Evolutionary conservation across 2,329 filamentous ascomycete genomes (phyloP).

Genomic region (Verticillium alfalfae): DNA sequence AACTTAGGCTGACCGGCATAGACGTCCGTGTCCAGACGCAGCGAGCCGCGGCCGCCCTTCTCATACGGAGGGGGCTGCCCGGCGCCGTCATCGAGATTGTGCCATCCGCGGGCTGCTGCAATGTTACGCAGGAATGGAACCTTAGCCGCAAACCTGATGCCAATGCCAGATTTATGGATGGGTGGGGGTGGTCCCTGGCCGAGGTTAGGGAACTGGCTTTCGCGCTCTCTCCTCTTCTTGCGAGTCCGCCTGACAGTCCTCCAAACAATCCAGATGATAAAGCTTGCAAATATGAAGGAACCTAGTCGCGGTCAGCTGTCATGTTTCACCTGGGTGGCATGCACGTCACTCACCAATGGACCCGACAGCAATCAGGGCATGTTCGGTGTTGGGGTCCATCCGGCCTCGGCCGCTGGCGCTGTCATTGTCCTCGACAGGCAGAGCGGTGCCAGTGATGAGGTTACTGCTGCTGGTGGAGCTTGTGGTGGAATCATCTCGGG

Average conservation of each 20-base stretch:
- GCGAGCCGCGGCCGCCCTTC: constrained; percentile 13
- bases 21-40: constrained; percentile 16
- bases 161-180: neutral
- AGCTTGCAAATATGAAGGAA: constrained; percentile 37
- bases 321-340: neutral
- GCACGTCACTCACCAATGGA: constrained; percentile 22
- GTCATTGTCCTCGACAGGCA: constrained; percentile 4
- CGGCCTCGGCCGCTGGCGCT: constrained; percentile 1
- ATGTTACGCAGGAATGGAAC: constrained; percentile 30
- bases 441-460: neutral
- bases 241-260: constrained; percentile 31
- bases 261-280: constrained; percentile 39
- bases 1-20: constrained; percentile 12
- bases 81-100: constrained; percentile 20
- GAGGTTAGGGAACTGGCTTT: constrained; percentile 6
- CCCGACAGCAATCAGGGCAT: constrained; percentile 26
- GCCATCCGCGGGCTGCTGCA: constrained; percentile 23
- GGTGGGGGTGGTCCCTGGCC: constrained; percentile 8
- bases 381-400: constrained; percentile 20
- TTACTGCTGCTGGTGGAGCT: neutral
- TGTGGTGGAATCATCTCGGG: neutral
- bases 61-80: constrained; percentile 14
- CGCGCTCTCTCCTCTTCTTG: constrained; percentile 22
- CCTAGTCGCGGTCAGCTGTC: constrained; percentile 20
- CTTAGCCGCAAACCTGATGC: constrained; percentile 19